Conservation (phyloP, 2,329 filamentous ascomycete genomes). For the Alternaria consortialis region DNA sequence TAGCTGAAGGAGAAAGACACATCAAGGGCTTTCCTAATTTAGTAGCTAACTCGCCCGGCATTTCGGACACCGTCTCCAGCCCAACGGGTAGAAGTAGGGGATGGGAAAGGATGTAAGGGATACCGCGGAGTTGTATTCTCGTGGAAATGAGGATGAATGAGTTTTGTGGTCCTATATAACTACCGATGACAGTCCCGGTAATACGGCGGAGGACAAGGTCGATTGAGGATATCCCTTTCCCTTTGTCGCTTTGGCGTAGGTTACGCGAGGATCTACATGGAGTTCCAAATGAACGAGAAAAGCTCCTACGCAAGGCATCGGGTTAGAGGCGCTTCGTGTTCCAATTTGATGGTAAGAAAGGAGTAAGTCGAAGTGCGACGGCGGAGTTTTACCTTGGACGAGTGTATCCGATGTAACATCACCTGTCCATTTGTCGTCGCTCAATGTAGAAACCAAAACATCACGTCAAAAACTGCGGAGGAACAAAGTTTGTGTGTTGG, state of each 20-base stretch:
- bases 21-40: neutral
- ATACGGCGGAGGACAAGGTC: neutral
- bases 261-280: constrained; percentile 1
- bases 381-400: neutral
- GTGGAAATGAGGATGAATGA: neutral
- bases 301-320: neutral
- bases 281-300: neutral
- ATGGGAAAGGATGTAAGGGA: neutral
- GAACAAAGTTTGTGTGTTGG: neutral
- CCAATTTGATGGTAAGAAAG: neutral
- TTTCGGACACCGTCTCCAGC: constrained; percentile 2
- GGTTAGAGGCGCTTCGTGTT: neutral
- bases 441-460: neutral
- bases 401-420: too few species aligned
- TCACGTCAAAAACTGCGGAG: neutral
- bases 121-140: neutral
- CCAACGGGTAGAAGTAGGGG: neutral
- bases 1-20: neutral
- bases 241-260: neutral
- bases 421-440: neutral
- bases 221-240: neutral
- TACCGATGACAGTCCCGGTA: neutral
- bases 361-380: neutral
- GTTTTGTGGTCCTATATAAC: neutral
- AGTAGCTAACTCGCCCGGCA: neutral